Evolutionary conservation across 352 stramenopile species (phyloP).

Genomic region (Globisporangium mamillatum): DNA sequence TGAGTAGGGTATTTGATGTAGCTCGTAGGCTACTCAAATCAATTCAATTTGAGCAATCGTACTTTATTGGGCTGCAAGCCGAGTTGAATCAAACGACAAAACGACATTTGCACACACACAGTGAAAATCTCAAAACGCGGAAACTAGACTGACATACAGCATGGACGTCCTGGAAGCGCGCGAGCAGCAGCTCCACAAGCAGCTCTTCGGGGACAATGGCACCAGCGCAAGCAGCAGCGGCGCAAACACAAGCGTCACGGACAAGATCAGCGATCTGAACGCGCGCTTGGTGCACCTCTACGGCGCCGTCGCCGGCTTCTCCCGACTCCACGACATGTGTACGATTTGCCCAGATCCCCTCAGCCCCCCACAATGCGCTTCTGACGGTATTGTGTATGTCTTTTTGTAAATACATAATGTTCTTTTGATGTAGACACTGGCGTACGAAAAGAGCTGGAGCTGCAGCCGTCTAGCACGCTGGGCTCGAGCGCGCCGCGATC

Average conservation of each 20-base stretch:
- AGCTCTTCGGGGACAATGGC: slow-evolving; percentile 23
- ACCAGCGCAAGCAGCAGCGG: slow-evolving; percentile 6
- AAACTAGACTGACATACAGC: not conserved
- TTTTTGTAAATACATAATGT: no score
- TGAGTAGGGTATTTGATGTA: no score
- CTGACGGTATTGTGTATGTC: no score
- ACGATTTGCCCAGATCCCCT: slow-evolving; percentile 7
- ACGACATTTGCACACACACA: not conserved
- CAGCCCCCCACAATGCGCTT: not conserved
- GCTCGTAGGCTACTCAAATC: no score
- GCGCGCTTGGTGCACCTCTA: slow-evolving; percentile 34
- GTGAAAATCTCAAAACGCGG: not conserved
- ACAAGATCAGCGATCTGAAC: slow-evolving; percentile 25
- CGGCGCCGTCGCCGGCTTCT: slow-evolving; percentile 29
- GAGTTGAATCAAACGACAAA: not conserved
- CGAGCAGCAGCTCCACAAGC: slow-evolving; percentile 35
- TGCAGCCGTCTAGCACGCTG: slow-evolving; percentile 29
- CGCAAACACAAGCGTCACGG: slow-evolving; percentile 8
- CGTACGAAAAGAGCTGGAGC: slow-evolving; percentile 30
- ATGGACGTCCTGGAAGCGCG: slow-evolving; percentile 63
- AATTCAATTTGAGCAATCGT: not conserved
- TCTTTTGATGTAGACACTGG: slow-evolving; percentile 24
- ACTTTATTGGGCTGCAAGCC: not conserved
- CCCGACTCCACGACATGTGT: slow-evolving; percentile 52
- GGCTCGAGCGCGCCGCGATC: slow-evolving; percentile 18